Conservation (phyloP, 2,329 filamentous ascomycete genomes). For the Allantophomopsis cytisporea region DNA sequence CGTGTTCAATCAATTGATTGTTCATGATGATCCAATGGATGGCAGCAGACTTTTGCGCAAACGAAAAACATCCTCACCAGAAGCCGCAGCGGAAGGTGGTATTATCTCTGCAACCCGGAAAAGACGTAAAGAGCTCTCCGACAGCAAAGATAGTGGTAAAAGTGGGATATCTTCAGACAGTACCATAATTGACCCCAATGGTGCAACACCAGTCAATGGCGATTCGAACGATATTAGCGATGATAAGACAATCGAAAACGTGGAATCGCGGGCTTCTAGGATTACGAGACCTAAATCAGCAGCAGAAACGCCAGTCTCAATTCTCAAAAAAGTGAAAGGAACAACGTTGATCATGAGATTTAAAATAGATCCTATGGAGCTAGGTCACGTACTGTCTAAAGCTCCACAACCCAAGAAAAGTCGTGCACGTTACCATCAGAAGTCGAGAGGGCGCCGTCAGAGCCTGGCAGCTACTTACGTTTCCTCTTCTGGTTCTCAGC, state of each 20-base stretch:
- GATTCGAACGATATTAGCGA: conserved; percentile 8
- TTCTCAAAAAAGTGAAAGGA: conserved; percentile 17
- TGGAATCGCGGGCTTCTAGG: conserved; percentile 34
- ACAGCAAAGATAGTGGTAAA: conserved; percentile 12
- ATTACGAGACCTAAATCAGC: conserved; percentile 37
- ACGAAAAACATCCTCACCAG: conserved; percentile 65
- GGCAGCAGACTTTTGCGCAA: conserved; percentile 70
- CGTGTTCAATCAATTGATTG: conserved; percentile 59
- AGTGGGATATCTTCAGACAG: too few relatives aligned
- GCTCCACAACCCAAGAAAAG: conserved; percentile 45
- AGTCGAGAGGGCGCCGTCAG: conserved; percentile 24
- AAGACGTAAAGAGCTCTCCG: conserved; percentile 27
- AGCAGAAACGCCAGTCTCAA: conserved; percentile 22
- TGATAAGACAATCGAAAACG: conserved; percentile 7
- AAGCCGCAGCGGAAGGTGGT: conserved; percentile 43
- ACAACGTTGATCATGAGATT: conserved; percentile 40
- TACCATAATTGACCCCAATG: too few relatives aligned
- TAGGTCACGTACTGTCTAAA: conserved; percentile 45
- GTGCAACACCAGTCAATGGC: too few relatives aligned
- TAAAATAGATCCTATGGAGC: conserved; percentile 38
- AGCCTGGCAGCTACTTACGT: conserved; percentile 20
- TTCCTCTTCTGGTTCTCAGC: conserved; percentile 46
- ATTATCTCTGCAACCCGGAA: conserved; percentile 34
- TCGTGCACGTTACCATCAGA: conserved; percentile 23
- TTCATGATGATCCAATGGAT: conserved; percentile 62